A percentile compares a stretch with the other conserved stretches of the same genome.
Conservation (phyloP, 1,139 yeast genomes). For the Hansenula anomala region DNA sequence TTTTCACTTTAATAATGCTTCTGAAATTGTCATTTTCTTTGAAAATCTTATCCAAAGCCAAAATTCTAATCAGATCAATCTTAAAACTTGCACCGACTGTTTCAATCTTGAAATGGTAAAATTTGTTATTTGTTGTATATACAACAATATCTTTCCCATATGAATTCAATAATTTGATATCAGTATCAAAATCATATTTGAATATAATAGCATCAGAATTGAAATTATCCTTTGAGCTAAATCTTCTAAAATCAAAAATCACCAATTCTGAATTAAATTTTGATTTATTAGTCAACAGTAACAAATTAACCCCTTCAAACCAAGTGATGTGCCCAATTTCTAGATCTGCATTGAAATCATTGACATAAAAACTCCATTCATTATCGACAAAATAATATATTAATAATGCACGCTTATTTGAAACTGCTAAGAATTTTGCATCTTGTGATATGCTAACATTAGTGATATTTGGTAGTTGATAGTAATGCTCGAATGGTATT, state of each 20-base stretch:
- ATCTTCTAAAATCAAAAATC: slow-evolving; percentile 19
- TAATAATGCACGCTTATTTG: slow-evolving; percentile 28
- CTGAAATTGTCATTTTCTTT: slow-evolving; percentile 2
- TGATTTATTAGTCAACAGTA: slow-evolving; percentile 16
- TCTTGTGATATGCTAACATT: slow-evolving; percentile 29
- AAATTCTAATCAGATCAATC: slow-evolving; percentile 19
- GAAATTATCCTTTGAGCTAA: slow-evolving; percentile 13
- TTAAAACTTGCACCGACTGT: slow-evolving; percentile 8
- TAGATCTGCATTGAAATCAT: slow-evolving; percentile 21
- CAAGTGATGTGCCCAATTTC: slow-evolving; percentile 16
- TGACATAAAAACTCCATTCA: slow-evolving; percentile 30
- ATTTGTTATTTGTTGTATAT: slow-evolving; percentile 11
- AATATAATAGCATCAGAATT: slow-evolving; percentile 21
- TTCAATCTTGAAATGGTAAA: slow-evolving; percentile 18
- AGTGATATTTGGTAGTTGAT: slow-evolving; percentile 19
- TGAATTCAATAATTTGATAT: slow-evolving; percentile 15
- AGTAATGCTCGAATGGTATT: slow-evolving; percentile 17
- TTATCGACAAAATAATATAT: slow-evolving; percentile 24
- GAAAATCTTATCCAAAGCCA: slow-evolving; percentile 16
- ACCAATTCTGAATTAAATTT: slow-evolving; percentile 15
- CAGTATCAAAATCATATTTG: slow-evolving; percentile 21
- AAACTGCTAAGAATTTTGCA: slow-evolving; percentile 30
- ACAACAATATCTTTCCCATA: slow-evolving; percentile 17
- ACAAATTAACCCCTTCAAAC: slow-evolving; percentile 13
- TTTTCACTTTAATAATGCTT: slow-evolving; percentile 16